Conservation (phyloP, 768 basidiomycete species). For the Lentinus tigrinus region DNA sequence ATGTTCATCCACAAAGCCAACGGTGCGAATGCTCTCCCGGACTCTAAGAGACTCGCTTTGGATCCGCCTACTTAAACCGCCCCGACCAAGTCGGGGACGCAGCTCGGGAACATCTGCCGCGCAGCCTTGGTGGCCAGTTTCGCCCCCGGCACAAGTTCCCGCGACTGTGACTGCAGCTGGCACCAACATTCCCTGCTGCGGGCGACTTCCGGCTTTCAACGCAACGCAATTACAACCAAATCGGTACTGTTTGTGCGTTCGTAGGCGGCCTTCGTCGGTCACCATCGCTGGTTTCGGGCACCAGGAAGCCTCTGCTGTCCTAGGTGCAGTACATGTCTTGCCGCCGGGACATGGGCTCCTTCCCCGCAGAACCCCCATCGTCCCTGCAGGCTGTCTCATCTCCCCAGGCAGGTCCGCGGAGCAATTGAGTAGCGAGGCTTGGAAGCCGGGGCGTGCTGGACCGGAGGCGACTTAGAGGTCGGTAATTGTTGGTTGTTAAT, state of each 20-base stretch:
- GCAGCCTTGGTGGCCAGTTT: too few relatives aligned
- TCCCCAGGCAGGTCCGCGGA: neutral
- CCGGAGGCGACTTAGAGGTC: neutral
- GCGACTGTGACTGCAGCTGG: too few relatives aligned
- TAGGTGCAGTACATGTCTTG: neutral
- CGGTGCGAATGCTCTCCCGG: too few relatives aligned
- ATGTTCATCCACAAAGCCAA: too few relatives aligned
- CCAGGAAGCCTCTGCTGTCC: neutral
- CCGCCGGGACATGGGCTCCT: neutral
- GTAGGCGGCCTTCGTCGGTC: constrained; percentile 8
- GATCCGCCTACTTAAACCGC: too few relatives aligned
- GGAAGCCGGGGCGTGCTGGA: neutral
- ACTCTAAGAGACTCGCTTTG: too few relatives aligned
- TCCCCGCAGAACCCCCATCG: neutral
- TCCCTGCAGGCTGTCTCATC: neutral
- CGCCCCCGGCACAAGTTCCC: too few relatives aligned
- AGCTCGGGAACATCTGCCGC: too few relatives aligned
- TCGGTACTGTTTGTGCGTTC: neutral
- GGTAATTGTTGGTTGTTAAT: neutral
- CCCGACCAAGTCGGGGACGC: too few relatives aligned
- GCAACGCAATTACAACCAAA: neutral
- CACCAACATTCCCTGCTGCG: too few relatives aligned
- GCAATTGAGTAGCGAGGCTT: neutral
- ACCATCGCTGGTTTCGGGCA: constrained; percentile 7
- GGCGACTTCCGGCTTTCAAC: too few relatives aligned